Evolutionary conservation across 768 basidiomycete species (phyloP).

Genomic region (Rhodocollybia butyracea): DNA sequence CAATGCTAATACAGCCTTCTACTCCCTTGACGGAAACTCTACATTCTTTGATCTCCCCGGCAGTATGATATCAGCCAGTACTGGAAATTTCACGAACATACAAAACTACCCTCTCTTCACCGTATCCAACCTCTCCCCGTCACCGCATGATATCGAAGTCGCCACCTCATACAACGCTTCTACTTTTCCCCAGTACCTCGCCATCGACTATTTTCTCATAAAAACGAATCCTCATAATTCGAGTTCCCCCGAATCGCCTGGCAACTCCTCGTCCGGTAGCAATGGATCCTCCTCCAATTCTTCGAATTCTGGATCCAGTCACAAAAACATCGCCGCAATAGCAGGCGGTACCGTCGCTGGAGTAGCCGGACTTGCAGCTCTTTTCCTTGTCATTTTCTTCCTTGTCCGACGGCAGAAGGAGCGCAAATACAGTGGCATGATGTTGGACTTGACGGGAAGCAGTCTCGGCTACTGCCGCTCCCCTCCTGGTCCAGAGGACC

Average conservation of each 20-base stretch:
- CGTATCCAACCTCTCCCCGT: neutral
- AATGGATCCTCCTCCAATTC: too few relatives aligned
- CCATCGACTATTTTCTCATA: neutral
- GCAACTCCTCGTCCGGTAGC: too few relatives aligned
- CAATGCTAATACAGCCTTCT: neutral
- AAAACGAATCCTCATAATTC: neutral
- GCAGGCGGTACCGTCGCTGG: neutral
- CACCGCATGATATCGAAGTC: neutral
- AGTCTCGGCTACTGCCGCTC: neutral
- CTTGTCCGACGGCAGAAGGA: neutral
- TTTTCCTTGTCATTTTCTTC: neutral
- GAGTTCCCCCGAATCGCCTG: neutral
- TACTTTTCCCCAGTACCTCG: neutral
- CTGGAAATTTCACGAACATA: neutral
- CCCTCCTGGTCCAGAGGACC: neutral
- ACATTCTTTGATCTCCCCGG: neutral
- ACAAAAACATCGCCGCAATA: neutral
- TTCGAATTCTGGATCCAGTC: neutral
- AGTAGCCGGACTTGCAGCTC: neutral
- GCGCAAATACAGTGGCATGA: neutral
- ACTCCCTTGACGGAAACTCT: neutral
- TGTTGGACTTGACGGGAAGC: neutral
- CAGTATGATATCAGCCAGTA: neutral
- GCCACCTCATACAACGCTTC: neutral
- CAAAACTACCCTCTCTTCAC: slow-evolving; percentile 1